Percentiles rank a stretch among this genome's conserved stretches.
phyloP scores from a whole-genome alignment of 2,329 filamentous ascomycete genomes.

The Podosphaera xanthii region DNA sequence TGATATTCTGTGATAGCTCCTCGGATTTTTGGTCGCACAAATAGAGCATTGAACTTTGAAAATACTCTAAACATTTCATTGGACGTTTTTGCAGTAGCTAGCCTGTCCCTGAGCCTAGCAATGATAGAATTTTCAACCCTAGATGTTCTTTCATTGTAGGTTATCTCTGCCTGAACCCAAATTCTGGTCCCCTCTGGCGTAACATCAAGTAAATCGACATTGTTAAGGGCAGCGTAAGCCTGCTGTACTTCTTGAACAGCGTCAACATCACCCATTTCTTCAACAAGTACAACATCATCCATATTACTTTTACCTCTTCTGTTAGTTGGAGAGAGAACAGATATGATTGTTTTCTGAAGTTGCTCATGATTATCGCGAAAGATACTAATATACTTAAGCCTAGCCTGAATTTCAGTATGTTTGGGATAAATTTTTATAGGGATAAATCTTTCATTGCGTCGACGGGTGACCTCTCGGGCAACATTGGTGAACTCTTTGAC shows the following conservation, averaged over 20 bases:
- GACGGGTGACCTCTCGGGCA: constrained; percentile 78
- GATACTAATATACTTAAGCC: constrained; percentile 78
- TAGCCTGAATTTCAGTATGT: constrained; percentile 71
- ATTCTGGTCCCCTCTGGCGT: constrained; percentile 69
- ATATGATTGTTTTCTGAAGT: constrained; percentile 84
- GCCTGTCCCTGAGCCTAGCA: constrained; percentile 68
- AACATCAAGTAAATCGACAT: constrained; percentile 87
- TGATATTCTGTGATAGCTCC: constrained; percentile 97
- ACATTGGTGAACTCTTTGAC: constrained; percentile 97
- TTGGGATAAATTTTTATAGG: constrained; percentile 86
- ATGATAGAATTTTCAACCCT: constrained; percentile 98
- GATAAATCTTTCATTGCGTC: constrained; percentile 93
- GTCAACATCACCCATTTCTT: constrained; percentile 93
- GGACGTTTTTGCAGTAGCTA: constrained; percentile 87
- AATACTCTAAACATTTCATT: constrained; percentile 99
- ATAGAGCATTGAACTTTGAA: constrained; percentile 97
- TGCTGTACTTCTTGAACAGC: constrained; percentile 90
- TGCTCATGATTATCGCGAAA: constrained; percentile 97
- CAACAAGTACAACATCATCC: constrained; percentile 49
- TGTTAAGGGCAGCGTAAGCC: constrained; percentile 81
- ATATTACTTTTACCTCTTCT: constrained; percentile 30
- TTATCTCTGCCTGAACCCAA: constrained; percentile 85
- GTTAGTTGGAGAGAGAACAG: constrained; percentile 66
- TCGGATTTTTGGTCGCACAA: constrained; percentile 95
- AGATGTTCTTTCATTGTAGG: constrained; percentile 92